Base-by-base conservation (phyloP, 495 filamentous ascomycete genomes). In the Hypoxylon crocopeplum region DNA sequence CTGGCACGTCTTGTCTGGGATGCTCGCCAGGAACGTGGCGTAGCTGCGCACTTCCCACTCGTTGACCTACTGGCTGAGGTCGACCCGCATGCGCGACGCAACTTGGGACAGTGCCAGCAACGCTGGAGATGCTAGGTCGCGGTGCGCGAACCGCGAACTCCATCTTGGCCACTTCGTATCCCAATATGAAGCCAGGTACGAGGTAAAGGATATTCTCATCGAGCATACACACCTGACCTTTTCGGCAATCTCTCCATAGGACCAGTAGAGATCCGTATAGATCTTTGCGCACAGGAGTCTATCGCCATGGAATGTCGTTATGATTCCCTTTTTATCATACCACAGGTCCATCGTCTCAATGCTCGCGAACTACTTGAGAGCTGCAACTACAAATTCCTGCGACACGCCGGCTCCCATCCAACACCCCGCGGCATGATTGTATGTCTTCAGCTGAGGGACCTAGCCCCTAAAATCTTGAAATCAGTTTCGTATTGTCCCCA, bases 21-120 rank as follows among this genome's bases (percentile, higher is more conserved):
- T 66, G 8, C 59, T 25, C 0, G 71, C 66, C 8, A 82, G 56
- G 34, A 74, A 74, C 0, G 76, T 79, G 0, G 69, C 75, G 37
- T 72, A 78, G 53, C 70, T 75, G 16, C 76, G 73, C 4, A 78
- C 54, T 1, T 68, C 47, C 20, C 69, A 60, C 2, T 40, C 46
- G 5, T 50, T 77, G 36, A 68, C 72, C 17, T 63, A 64, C 0
- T 55, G 42, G 5, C 56, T 55, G 7, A 77, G 50, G 7, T 66
- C 55, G n/a, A 52, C 21, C 16, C 76, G 72, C 24, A 78, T 53
- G 3, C 17, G 12, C 33, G 17, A 7, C 51, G 24, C 16, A 20
- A 38, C 7, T 7, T n/a, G 7, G 6, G 32, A 34, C 32, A 34
- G 12, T 13, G 40, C 13, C 20, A 29, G 4, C 20, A 8, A n/a